Base-by-base conservation (phyloP, 116 monocot genomes). In the Thalassia testudinum region DNA sequence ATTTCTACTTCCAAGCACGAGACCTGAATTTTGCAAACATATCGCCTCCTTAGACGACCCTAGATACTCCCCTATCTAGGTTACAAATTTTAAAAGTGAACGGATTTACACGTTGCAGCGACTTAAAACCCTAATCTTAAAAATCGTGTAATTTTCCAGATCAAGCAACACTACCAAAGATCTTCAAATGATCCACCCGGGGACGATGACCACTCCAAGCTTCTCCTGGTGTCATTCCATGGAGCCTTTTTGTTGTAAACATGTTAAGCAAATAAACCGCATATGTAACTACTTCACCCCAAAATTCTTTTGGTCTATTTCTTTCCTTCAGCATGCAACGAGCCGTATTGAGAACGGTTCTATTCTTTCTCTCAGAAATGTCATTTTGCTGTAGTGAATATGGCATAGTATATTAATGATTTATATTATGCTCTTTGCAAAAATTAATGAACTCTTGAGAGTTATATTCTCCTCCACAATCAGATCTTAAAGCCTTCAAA, bases 161-260 rank as follows among this genome's bases (percentile, higher is more conserved):
- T n/a, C n/a, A n/a, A 21, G 25, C 26, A 12, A 53, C 52, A 26
- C 21, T 22, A 3, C 52, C 52, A 53, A 53, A 53, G 12, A 53
- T 15, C 25, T 16, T 22, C 5, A 53, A 4, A 26, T 12, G 20
- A 14, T 27, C 26, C 20, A 53, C 52, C 5, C 25, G 5, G 14
- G 26, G 52, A 3, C 25, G 5, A 2, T 14, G 40, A 14, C 14
- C 14, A 14, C 14, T 40, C 40, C 40, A 40, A 8, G 40, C 40
- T 14, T 40, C 40, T 8, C 14, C 5, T 24, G 7, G 25, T 2
- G 21, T 53, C 1, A 23, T 53, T 22, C 25, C 25, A 5, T 27
- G 15, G 27, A 27, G 7, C 5, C 15, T 24, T 28, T 34, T 54
- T 20, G 54, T 54, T 1, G 16, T 13, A 8, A 28, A 5, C 1